Percentiles rank a stretch among this genome's conserved stretches.
Evolutionary conservation across 352 stramenopile species (phyloP).

Genomic region (Phytophthora colocasiae): DNA sequence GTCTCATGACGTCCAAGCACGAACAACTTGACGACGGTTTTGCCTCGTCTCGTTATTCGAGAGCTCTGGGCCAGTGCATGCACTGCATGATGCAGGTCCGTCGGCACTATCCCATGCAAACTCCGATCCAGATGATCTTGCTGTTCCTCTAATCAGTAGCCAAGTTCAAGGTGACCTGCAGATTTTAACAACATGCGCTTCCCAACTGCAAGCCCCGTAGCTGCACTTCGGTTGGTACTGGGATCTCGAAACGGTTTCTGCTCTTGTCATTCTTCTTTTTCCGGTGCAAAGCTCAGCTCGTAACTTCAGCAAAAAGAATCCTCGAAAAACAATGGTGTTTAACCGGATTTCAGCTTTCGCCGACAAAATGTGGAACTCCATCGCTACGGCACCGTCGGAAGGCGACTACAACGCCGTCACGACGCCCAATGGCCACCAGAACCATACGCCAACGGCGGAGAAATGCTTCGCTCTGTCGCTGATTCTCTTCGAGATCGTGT

Average conservation of each 20-base stretch:
- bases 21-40: conserved; percentile 13
- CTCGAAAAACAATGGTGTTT: conserved; percentile 13
- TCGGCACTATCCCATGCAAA: conserved; percentile 18
- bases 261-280: conserved; percentile 17
- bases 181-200: conserved; percentile 10
- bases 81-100: too few relatives aligned
- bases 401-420: conserved; percentile 19
- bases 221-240: conserved; percentile 7
- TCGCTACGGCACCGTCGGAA: conserved; percentile 7
- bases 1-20: conserved; percentile 13
- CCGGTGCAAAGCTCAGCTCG: conserved; percentile 2
- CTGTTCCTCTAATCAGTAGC: conserved; percentile 23
- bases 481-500: conserved; percentile 18
- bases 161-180: conserved; percentile 28
- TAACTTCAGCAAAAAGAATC: neutral
- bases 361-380: conserved; percentile 26
- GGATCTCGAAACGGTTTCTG: neutral
- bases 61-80: conserved; percentile 9
- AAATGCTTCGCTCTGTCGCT: conserved; percentile 23
- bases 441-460: neutral
- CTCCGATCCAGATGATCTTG: conserved; percentile 17
- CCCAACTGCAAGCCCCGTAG: conserved; percentile 5
- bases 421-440: conserved; percentile 10
- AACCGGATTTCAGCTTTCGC: conserved; percentile 16
- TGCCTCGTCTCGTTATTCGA: conserved; percentile 27